Conservation (phyloP, 2,329 filamentous ascomycete species). For the Penicillium sp. region DNA sequence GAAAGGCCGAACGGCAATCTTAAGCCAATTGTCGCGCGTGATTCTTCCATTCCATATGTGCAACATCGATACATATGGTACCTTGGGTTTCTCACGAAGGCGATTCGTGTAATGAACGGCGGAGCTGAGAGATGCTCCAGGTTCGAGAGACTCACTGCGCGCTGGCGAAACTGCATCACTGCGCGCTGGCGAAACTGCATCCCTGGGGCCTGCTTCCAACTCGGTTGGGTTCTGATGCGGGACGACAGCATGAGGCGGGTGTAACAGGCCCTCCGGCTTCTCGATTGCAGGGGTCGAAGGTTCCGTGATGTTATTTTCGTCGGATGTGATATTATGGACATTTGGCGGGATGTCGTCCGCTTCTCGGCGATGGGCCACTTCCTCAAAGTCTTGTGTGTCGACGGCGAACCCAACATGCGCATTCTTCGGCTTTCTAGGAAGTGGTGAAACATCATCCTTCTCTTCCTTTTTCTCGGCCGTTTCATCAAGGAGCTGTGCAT, state of each 20-base stretch:
- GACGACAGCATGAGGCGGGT: slow-evolving; percentile 13
- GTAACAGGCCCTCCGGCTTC: slow-evolving; percentile 18
- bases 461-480: slow-evolving; percentile 12
- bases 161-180: slow-evolving; percentile 26
- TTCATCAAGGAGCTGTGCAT: slow-evolving; percentile 24
- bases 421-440: slow-evolving; percentile 37
- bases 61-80: slow-evolving; percentile 75
- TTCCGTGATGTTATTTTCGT: slow-evolving; percentile 6
- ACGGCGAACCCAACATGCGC: slow-evolving; percentile 64
- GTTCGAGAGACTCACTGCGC: slow-evolving; percentile 39
- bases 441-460: slow-evolving; percentile 12
- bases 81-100: slow-evolving; percentile 68
- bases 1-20: slow-evolving; percentile 77
- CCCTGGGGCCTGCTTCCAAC: slow-evolving; percentile 32
- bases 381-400: slow-evolving; percentile 26
- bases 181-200: slow-evolving; percentile 29
- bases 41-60: slow-evolving; percentile 79
- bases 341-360: slow-evolving; percentile 6
- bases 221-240: slow-evolving; percentile 22
- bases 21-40: slow-evolving; percentile 76
- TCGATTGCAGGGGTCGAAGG: slow-evolving; percentile 11
- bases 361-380: slow-evolving; percentile 11
- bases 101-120: slow-evolving; percentile 68
- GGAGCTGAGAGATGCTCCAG: slow-evolving; percentile 28
- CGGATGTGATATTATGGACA: background rate